Evolutionary conservation across 768 basidiomycete species (phyloP), one percentile per base, ranked within the genome.

Genomic region (Rhodotorula paludigena): DNA sequence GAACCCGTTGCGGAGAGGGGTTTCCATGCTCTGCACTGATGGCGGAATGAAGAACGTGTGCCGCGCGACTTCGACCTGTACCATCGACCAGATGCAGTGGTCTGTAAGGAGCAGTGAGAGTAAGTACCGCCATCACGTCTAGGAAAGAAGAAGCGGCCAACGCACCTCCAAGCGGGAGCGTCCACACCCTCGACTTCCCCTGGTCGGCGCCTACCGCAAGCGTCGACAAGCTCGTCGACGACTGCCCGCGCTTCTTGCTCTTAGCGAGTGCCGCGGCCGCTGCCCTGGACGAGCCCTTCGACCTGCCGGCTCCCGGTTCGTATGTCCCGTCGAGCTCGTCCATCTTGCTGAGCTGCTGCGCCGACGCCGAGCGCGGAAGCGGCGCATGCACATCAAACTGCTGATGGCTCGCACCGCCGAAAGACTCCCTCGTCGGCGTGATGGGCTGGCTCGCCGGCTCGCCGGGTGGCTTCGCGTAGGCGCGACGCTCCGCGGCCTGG

Each of bases 31-130:
- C 6, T 39, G 44, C 51, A 92, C 81, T 33, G 87, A 84, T 2
- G 89, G 89, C 39, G 91, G 91, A 20, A 92, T 87, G 76, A 90
- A 92, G 79, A 92, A 93, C 78, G 92, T 91, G 80, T 92, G 92
- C 68, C 91, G 87, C 60, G 91, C 84, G 84, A 92, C 89, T 76
- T 93, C 90, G 87, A 79, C 63, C 66, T 54, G 44, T 64, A 57
- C 39, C 36, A 63, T 56, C 23, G 68, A 57, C 66, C 67, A 61
- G 38, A 59, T 55, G 60, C 63, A 57, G 16, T 44, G 30, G 60
- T 62, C 66, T 64, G 62, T 71, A 76, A 42, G 77, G 60, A 42
- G 55, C 44, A 57, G 53, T 48, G 7, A 5, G 16, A 21, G 47
- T 30, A 1, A 42, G 20, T 48, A 21, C n/a, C 2, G 14, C 9